A percentile compares a stretch with the other conserved stretches of the same genome.
Evolutionary conservation across 768 basidiomycete species (phyloP).

Genomic region (Mycena crocata): DNA sequence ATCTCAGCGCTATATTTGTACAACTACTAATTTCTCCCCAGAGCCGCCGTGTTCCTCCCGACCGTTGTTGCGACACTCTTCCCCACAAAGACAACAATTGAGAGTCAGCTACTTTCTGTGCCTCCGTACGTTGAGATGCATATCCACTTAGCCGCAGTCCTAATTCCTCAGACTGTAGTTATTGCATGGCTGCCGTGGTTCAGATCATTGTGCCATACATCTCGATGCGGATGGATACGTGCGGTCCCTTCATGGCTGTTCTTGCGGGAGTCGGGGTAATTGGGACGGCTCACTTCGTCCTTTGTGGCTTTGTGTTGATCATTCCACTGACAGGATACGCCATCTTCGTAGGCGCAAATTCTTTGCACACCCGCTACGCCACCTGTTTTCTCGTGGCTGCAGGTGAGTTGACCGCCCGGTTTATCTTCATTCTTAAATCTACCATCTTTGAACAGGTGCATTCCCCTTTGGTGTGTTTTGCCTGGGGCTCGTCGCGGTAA

Average conservation of each 20-base stretch:
- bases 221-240: conserved; percentile 18
- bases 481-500: conserved; percentile 8
- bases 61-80: conserved; percentile 9
- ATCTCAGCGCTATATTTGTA: background rate
- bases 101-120: conserved; percentile 9
- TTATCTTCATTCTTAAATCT: background rate
- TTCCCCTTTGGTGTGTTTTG: conserved; percentile 9
- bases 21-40: background rate
- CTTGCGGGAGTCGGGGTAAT: conserved; percentile 9
- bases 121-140: background rate
- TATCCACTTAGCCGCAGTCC: background rate
- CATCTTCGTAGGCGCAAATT: conserved; percentile 13
- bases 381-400: conserved; percentile 10
- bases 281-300: background rate
- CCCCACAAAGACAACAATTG: background rate
- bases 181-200: conserved; percentile 7
- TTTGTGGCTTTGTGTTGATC: too few species aligned
- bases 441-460: background rate
- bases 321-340: conserved; percentile 1
- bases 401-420: background rate
- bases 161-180: background rate
- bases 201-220: conserved; percentile 8
- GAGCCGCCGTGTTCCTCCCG: conserved; percentile 13
- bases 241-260: conserved; percentile 11
- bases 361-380: conserved; percentile 8